phyloP scores from a whole-genome alignment of 2,329 filamentous ascomycete genomes.

The Trichoderma cornu-damae region DNA sequence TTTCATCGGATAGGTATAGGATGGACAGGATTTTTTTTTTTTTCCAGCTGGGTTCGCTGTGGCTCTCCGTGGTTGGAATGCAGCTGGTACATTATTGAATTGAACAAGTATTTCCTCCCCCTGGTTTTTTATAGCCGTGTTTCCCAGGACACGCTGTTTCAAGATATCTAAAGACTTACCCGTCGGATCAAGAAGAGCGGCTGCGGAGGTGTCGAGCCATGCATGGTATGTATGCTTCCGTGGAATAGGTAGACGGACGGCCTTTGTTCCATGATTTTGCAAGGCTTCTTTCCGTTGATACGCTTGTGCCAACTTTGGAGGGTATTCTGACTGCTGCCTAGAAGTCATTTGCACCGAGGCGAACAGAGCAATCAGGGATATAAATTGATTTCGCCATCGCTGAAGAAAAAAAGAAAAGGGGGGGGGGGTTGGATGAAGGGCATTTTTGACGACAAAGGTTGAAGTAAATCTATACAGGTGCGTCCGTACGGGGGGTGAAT shows the following conservation, averaged over 20 bases:
- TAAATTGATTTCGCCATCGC: too few relatives aligned
- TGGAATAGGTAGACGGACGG: too few relatives aligned
- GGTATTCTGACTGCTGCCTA: background rate
- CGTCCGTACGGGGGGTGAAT: conserved; percentile 39
- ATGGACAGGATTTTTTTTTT: background rate
- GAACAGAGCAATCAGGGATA: too few relatives aligned
- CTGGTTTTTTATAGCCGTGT: background rate
- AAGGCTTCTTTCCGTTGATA: too few relatives aligned
- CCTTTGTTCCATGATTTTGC: too few relatives aligned
- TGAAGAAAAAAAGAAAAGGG: too few relatives aligned
- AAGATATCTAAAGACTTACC: background rate
- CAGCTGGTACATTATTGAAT: background rate
- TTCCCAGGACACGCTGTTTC: background rate
- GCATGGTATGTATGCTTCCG: background rate
- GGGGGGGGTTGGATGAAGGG: conserved; percentile 47
- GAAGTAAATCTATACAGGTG: conserved; percentile 48
- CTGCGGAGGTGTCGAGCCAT: background rate
- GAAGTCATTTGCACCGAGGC: too few relatives aligned
- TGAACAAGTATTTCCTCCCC: background rate
- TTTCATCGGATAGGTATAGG: background rate
- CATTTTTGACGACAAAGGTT: conserved; percentile 53
- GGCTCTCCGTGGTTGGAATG: background rate
- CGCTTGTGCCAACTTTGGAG: too few relatives aligned
- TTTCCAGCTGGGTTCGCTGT: background rate
- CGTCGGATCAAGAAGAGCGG: background rate